Evolutionary conservation across 148 eudicot genomes (phyloP).

Genomic region (Vaccinium myrtillus): DNA sequence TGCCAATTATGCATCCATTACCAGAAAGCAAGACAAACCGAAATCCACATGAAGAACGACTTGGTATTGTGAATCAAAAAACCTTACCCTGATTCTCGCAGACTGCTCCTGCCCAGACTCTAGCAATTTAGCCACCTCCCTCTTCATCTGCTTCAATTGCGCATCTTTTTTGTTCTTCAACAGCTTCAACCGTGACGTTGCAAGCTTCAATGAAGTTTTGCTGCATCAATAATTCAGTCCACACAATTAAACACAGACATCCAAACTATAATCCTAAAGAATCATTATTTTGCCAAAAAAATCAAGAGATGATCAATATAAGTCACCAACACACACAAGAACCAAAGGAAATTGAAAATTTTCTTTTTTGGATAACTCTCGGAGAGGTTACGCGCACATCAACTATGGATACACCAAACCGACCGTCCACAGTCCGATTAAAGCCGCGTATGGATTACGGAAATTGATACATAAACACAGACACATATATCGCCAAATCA

Average conservation of each 20-base stretch:
- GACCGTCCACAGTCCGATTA: too few relatives aligned
- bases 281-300: background rate
- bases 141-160: conserved; percentile 67
- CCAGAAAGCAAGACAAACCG: background rate
- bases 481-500: background rate
- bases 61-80: conserved; percentile 12
- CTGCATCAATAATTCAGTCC: conserved; percentile 44
- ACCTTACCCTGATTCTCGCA: conserved; percentile 77
- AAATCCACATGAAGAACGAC: background rate
- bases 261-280: background rate
- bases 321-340: background rate
- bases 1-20: background rate
- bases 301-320: background rate
- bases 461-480: background rate
- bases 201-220: conserved; percentile 87
- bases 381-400: background rate
- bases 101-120: conserved; percentile 82
- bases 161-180: conserved; percentile 86
- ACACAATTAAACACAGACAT: background rate
- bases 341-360: background rate
- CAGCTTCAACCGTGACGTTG: conserved; percentile 68
- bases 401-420: background rate
- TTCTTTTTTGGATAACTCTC: background rate
- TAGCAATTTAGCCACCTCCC: conserved; percentile 82
- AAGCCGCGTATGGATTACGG: too few relatives aligned